phyloP scores from a whole-genome alignment of 2,329 filamentous ascomycete genomes.

The Podosphaera fusca region DNA sequence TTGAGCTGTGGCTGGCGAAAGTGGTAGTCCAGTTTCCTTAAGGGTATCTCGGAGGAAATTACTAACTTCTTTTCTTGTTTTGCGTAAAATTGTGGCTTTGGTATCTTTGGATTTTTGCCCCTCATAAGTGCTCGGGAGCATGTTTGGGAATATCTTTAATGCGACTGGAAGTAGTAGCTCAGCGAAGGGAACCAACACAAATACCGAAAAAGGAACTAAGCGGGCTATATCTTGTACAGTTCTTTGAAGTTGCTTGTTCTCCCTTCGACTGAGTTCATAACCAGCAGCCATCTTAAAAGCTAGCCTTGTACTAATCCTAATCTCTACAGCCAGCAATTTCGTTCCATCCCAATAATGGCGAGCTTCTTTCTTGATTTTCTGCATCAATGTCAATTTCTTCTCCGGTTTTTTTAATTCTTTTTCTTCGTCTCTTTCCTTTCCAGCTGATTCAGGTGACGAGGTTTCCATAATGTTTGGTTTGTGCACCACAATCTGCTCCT shows the following conservation, averaged over 20 bases:
- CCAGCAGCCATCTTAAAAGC: slow-evolving; percentile 95
- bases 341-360: slow-evolving; percentile 97
- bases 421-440: slow-evolving; percentile 36
- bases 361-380: slow-evolving; percentile 86
- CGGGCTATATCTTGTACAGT: slow-evolving; percentile 87
- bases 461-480: slow-evolving; percentile 13
- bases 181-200: slow-evolving; percentile 89
- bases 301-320: slow-evolving; percentile 75
- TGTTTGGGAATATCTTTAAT: slow-evolving; percentile 85
- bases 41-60: slow-evolving; percentile 71
- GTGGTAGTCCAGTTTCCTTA: slow-evolving; percentile 74
- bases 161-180: slow-evolving; percentile 81
- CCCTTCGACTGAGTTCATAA: slow-evolving; percentile 84
- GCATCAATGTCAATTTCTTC: slow-evolving; percentile 70
- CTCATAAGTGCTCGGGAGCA: slow-evolving; percentile 93
- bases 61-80: slow-evolving; percentile 83
- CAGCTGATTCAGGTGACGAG: slow-evolving; percentile 35
- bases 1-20: slow-evolving; percentile 64
- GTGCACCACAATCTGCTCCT: slow-evolving; percentile 14
- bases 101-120: slow-evolving; percentile 72
- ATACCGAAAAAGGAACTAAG: slow-evolving; percentile 86
- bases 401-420: slow-evolving; percentile 48
- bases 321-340: slow-evolving; percentile 76
- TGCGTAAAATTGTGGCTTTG: slow-evolving; percentile 61
- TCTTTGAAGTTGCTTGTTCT: slow-evolving; percentile 75